Percentiles rank a stretch among this genome's conserved stretches.
phyloP scores from a whole-genome alignment of 768 basidiomycete genomes.

The Mycena alexandri region DNA sequence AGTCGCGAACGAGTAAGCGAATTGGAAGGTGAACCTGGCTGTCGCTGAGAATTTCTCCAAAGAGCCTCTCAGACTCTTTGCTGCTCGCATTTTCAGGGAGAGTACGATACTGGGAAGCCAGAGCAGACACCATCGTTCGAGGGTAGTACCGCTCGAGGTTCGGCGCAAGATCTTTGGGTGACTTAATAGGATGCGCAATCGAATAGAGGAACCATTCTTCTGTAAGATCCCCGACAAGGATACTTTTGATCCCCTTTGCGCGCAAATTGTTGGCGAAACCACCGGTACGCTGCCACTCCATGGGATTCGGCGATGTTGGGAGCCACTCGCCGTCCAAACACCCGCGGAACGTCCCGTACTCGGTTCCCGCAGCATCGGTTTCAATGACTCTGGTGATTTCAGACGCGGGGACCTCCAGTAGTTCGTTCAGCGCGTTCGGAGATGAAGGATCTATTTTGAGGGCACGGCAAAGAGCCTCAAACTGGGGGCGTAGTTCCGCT shows the following conservation, averaged over 20 bases:
- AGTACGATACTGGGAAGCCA: conserved; percentile 59
- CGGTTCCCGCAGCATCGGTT: conserved; percentile 62
- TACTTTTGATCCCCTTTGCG: conserved; percentile 69
- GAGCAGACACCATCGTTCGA: conserved; percentile 55
- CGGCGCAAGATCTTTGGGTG: conserved; percentile 62
- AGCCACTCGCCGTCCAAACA: conserved; percentile 74
- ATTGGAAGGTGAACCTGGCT: conserved; percentile 79
- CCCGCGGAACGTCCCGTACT: conserved; percentile 77
- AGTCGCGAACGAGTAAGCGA: conserved; percentile 71
- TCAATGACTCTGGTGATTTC: conserved; percentile 71
- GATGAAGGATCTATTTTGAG: conserved; percentile 67
- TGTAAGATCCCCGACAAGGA: conserved; percentile 75
- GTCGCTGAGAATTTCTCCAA: conserved; percentile 71
- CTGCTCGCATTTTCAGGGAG: conserved; percentile 55
- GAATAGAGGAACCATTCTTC: conserved; percentile 87
- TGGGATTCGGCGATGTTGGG: conserved; percentile 62
- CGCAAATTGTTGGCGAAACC: conserved; percentile 65
- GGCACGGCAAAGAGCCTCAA: conserved; percentile 69
- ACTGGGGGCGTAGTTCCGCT: conserved; percentile 70
- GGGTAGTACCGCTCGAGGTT: conserved; percentile 76
- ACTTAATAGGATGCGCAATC: conserved; percentile 71
- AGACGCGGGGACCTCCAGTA: conserved; percentile 67
- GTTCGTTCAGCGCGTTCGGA: conserved; percentile 60
- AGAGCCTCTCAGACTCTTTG: conserved; percentile 60
- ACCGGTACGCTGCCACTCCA: conserved; percentile 78